Evolutionary conservation across 176 grass and related monocot species (phyloP).

Genomic region (Urochloa ruziziensis): DNA sequence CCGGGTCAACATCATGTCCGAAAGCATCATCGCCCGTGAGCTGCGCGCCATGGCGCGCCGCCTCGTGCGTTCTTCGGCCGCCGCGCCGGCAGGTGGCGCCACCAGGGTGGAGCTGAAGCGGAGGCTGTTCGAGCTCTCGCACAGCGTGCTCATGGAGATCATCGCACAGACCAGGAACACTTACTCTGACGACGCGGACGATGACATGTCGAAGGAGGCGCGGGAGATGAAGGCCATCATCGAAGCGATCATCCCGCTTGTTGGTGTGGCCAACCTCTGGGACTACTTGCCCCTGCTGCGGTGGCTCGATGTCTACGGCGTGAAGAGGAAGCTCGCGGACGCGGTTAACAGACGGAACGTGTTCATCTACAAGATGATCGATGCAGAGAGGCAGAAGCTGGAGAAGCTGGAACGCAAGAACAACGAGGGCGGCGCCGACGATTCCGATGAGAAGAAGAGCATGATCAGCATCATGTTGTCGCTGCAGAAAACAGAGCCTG

Average conservation of each 20-base stretch:
- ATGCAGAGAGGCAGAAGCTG: slow-evolving; percentile 28
- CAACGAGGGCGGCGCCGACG: neutral
- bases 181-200: neutral
- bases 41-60: slow-evolving; percentile 17
- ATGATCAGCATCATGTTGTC: slow-evolving; percentile 9
- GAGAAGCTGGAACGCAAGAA: neutral
- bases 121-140: slow-evolving; percentile 9
- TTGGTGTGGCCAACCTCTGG: slow-evolving; percentile 32
- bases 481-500: slow-evolving; percentile 5
- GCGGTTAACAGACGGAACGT: slow-evolving; percentile 12
- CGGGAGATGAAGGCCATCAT: slow-evolving; percentile 28
- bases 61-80: slow-evolving; percentile 9
- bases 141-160: slow-evolving; percentile 4
- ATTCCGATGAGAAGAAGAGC: neutral
- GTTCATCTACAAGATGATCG: slow-evolving; percentile 43
- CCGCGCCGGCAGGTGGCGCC: neutral
- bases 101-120: slow-evolving; percentile 43
- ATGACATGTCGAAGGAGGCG: slow-evolving; percentile 35
- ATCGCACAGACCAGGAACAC: slow-evolving; percentile 11
- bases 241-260: slow-evolving; percentile 19
- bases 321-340: slow-evolving; percentile 10
- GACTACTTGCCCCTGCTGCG: slow-evolving; percentile 57
- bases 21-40: slow-evolving; percentile 26
- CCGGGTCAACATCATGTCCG: slow-evolving; percentile 27
- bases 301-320: slow-evolving; percentile 39